Base-by-base conservation (phyloP, 345 rosid genomes). In the Salix purpurea region DNA sequence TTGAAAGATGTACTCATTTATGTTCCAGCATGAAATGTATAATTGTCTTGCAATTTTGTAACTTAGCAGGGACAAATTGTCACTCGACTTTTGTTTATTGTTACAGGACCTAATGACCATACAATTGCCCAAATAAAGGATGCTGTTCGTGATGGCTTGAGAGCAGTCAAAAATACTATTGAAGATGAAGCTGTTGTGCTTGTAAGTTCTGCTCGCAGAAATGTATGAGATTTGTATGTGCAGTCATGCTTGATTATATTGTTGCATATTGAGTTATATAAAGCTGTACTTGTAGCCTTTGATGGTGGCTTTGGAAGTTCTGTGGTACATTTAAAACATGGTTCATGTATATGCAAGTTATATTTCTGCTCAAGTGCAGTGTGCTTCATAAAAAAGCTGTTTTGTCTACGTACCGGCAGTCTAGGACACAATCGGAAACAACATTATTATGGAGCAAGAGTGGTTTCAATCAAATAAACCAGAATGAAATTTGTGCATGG, bases 111-210 rank as follows among this genome's bases (percentile, higher is more conserved):
- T 65, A 96, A 93, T 77, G 99, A 93, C 80, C 99, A 96, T 76
- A 93, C 98, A 65, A 93, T 93, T 87, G 97, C 98, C 65, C 98
- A 96, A 90, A 96, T 96, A 70, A 96, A 96, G 86, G 99, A 93
- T 77, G 96, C 98, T 79, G 93, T 93, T 52, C 94, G 98, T 28
- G 98, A 96, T 89, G 99, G 99, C 69, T 84, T 96, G 67, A 89
- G 97, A 84, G 90, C 98, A 52, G 98, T 96, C 6, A 96, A 96
- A 87, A 96, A 96, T 77, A 91, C 98, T 21, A 77, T 94, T 68
- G 99, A 96, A 85, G 98, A 96, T 84, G 97, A 96, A 84, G 91
- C 93, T 26, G 89, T 92, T 46, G 88, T 96, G 50, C 84, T 96
- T 82, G 99, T 94, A 84, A 87, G 90, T 75, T 32, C 19, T 42